Base-by-base conservation (phyloP, 2,329 filamentous ascomycete genomes). In the Phyllosticta ampelicida region DNA sequence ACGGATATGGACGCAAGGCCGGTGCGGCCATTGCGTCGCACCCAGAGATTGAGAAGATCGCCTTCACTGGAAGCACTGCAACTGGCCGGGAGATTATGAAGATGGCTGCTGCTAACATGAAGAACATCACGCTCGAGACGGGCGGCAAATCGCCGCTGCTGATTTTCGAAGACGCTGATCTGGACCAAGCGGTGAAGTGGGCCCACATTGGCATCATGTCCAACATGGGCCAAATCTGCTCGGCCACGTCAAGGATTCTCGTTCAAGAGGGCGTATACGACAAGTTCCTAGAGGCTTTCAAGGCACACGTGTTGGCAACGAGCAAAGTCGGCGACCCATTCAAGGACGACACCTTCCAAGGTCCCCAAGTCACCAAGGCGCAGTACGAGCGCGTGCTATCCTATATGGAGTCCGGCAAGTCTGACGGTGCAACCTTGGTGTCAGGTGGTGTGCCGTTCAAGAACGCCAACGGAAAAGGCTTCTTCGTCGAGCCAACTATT, bases 291-390 rank as follows among this genome's bases (percentile, higher is more conserved):
- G 68, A 72, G 1, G 74, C 72, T 1, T 62, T 79, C 50, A 71
- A 77, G 5, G 71, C 74, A 48, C 74, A 78, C 36, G 76, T 77
- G 36, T 74, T 77, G 56, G 61, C 60, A 2, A 64, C 73, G 50
- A 77, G 64, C 59, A 68, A 48, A 67, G 67, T 60, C 70, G 64
- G 62, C 26, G 68, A 78, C 57, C 74, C 70, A 54, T 60, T 60
- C 44, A 30, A 60, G 16, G 58, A 60, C 44, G 72, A 72, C 49
- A 74, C 77, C 50, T 67, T 80, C 48, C 77, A 83, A 58, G 80
- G 82, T 0, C 85, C 85, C 0, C 70, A 87, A 2, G 82, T 84
- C 61, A 87, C 87, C 69, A 70, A 76, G 62, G 79, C 83, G 77
- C 85, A 87, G 68, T 87, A 78, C 65, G 79, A 85, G 52, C 78